A percentile compares a stretch with the other conserved stretches of the same genome.
Conservation (phyloP, 2,329 filamentous ascomycete species). For the Pseudopithomyces maydicus region DNA sequence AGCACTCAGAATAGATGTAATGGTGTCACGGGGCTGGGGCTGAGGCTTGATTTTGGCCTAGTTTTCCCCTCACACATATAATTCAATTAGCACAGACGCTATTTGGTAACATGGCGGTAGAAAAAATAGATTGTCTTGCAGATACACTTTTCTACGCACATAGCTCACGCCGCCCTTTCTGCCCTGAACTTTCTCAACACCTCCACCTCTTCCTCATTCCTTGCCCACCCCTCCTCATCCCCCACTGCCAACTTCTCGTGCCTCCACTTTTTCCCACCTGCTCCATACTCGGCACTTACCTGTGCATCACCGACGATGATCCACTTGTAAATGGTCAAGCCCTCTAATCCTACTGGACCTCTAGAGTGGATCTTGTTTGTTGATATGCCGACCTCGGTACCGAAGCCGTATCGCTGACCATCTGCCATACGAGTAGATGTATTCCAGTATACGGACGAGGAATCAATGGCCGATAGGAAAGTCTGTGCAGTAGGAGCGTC, state of each 20-base stretch:
- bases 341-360: conserved; percentile 91
- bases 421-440: conserved; percentile 93
- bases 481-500: conserved; percentile 70
- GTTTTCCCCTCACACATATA: not conserved
- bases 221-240: conserved; percentile 34
- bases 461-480: conserved; percentile 87
- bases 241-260: conserved; percentile 56
- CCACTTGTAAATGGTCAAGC: conserved; percentile 97
- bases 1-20: conserved; percentile 4
- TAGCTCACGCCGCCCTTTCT: conserved; percentile 6
- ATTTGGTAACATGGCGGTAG: not conserved
- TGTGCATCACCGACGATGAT: conserved; percentile 84
- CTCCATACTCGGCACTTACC: conserved; percentile 73
- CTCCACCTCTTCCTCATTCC: conserved; percentile 40
- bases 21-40: conserved; percentile 1
- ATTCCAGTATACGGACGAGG: conserved; percentile 96
- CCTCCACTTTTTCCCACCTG: conserved; percentile 60
- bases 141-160: not conserved
- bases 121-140: conserved; percentile 1
- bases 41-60: not conserved
- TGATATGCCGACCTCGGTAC: conserved; percentile 96
- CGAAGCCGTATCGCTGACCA: conserved; percentile 96
- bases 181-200: conserved; percentile 39
- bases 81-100: not conserved
- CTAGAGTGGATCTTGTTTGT: conserved; percentile 98